phyloP scores from a whole-genome alignment of 2,329 filamentous ascomycete genomes.

The Colletotrichum musae region DNA sequence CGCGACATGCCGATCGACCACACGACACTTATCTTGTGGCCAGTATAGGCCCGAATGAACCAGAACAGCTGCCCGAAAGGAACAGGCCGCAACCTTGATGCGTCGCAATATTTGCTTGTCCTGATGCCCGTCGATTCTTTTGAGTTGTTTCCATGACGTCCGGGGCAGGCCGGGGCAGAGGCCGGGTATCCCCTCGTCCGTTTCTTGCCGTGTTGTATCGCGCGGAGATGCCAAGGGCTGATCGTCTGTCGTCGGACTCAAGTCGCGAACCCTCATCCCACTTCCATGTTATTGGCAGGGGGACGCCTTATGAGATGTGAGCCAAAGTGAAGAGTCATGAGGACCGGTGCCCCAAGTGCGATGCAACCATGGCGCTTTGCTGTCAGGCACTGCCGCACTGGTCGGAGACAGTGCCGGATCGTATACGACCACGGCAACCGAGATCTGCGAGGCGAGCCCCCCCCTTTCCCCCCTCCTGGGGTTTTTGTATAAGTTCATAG shows the following conservation, averaged over 20 bases:
- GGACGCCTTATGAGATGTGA: slow-evolving; percentile 4
- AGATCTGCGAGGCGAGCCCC: neutral
- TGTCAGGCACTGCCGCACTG: neutral
- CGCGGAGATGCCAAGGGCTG: slow-evolving; percentile 14
- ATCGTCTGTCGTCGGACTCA: slow-evolving; percentile 21
- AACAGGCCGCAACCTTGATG: slow-evolving; percentile 27
- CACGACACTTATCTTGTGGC: slow-evolving; percentile 9
- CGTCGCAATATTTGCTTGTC: slow-evolving; percentile 32
- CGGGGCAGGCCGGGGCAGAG: neutral
- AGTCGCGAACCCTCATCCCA: slow-evolving; percentile 15
- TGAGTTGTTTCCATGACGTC: neutral
- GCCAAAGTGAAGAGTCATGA: slow-evolving; percentile 11
- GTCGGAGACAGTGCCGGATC: slow-evolving; percentile 6
- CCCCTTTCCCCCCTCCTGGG: neutral
- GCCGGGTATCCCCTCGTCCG: neutral
- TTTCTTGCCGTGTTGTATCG: slow-evolving; percentile 4
- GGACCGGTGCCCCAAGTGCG: slow-evolving; percentile 3
- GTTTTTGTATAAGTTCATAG: slow-evolving; percentile 20
- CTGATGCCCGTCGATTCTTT: neutral
- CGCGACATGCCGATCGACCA: slow-evolving; percentile 29
- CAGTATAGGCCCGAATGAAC: slow-evolving; percentile 27
- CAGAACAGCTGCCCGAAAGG: slow-evolving; percentile 18
- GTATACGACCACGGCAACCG: neutral
- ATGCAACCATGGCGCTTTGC: neutral
- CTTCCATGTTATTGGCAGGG: slow-evolving; percentile 17